Conservation (phyloP, 345 rosid species). For the Kandelia obovata region DNA sequence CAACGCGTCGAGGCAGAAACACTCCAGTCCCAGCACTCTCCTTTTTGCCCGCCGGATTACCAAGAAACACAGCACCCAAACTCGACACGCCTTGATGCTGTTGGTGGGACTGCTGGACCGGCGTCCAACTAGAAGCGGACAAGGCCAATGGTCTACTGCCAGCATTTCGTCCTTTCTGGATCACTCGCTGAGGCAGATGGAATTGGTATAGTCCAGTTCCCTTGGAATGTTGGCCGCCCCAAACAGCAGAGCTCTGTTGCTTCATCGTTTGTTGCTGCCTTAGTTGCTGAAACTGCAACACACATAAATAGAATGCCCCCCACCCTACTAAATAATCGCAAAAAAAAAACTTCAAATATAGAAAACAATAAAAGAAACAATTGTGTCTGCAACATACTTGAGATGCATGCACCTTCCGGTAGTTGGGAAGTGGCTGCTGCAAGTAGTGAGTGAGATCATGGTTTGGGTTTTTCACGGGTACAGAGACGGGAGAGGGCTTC, state of each 20-base stretch:
- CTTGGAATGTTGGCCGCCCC: constrained; percentile 29
- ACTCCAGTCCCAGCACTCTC: constrained; percentile 85
- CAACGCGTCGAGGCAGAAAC: constrained; percentile 66
- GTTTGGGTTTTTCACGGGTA: constrained; percentile 26
- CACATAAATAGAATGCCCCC: neutral
- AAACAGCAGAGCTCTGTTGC: constrained; percentile 22
- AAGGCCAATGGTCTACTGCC: constrained; percentile 25
- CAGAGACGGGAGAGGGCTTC: constrained; percentile 30
- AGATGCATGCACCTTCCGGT: constrained; percentile 52
- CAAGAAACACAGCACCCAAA: constrained; percentile 60
- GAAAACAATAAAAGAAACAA: no score
- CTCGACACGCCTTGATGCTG: constrained; percentile 36
- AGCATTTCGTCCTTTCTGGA: constrained; percentile 8
- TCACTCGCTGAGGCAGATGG: constrained; percentile 10
- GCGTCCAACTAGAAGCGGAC: constrained; percentile 58
- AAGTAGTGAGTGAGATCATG: constrained; percentile 23
- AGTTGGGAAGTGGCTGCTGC: constrained; percentile 34
- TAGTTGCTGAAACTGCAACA: constrained; percentile 49
- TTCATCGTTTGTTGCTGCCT: constrained; percentile 53
- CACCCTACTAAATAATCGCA: neutral
- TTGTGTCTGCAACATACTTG: constrained; percentile 35
- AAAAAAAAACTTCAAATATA: neutral
- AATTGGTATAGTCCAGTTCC: constrained; percentile 17
- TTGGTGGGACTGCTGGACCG: constrained; percentile 36
- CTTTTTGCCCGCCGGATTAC: constrained; percentile 39